Evolutionary conservation across 2,329 filamentous ascomycete species (phyloP), one percentile per base, ranked within the genome.

Genomic region (Teratosphaeria zuluensis): DNA sequence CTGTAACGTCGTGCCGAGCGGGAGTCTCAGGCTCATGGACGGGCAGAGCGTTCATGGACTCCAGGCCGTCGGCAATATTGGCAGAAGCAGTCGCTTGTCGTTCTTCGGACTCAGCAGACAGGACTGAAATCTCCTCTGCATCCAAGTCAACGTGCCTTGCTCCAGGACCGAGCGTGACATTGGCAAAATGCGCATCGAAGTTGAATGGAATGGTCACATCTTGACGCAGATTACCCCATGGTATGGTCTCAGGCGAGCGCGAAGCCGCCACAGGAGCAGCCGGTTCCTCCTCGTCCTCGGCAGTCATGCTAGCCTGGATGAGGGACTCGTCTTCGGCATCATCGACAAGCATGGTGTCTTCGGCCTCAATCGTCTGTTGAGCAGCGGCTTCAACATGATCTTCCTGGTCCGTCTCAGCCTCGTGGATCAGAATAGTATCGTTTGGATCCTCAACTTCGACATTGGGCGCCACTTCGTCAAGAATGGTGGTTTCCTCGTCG

Each of bases 221-320:
- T 19, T 69, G 58, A 4, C 64, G 62, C 12, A 71, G 51, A 53
- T 69, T 68, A 11, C 66, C 61, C 69, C 69, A 71, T n/a, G 65
- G 56, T 9, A 70, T 56, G 1, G 68, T 71, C 52, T 70, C 65
- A 16, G 65, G 65, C n/a, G 55, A 55, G 19, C 62, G 59, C 12
- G 65, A 51, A 46, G 53, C 51, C 38, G 56, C 24, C 33, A 53
- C 14, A 33, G 51, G 35, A 51, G 19, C n/a, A 35, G 33, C 7
- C 35, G 21, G 16, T 30, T 46, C 54, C 21, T 14, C 33, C 1
- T 56, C 54, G 12, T 46, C 46, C 35, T 32, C 33, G 9, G 28
- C 42, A 24, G 6, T 54, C 32, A 16, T 24, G n/a, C 30, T 48
- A 8, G 21, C 19, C 46, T 51, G 30, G 35, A 56, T 16, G 53